Evolutionary conservation across 345 rosid species (phyloP).

Genomic region (Salix purpurea): DNA sequence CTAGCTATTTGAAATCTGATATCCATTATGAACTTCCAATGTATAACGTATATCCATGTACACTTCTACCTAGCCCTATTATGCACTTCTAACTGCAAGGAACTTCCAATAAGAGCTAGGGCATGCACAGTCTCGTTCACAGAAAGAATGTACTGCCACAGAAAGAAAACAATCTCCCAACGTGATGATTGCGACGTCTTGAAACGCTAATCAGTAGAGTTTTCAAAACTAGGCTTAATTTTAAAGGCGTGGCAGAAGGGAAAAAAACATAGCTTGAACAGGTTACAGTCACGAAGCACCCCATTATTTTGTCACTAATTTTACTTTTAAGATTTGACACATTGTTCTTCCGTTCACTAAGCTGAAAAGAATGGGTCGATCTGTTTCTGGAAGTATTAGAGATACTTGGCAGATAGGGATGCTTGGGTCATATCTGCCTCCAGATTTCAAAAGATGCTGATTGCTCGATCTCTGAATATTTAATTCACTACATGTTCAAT

Average conservation of each 20-base stretch:
- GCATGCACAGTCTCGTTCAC: background rate
- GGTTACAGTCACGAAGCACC: background rate
- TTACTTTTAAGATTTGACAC: conserved; percentile 17
- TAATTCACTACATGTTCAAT: background rate
- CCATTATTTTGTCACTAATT: background rate
- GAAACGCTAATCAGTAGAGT: background rate
- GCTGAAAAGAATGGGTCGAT: background rate
- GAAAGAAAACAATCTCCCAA: background rate
- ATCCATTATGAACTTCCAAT: background rate
- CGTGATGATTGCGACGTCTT: background rate
- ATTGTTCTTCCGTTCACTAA: conserved; percentile 11
- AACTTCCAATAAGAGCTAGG: too few species aligned
- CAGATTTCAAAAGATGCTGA: background rate
- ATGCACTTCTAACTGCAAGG: too few species aligned
- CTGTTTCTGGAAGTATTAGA: conserved; percentile 8
- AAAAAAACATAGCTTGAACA: background rate
- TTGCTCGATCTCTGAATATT: conserved; percentile 2
- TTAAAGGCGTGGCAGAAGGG: background rate
- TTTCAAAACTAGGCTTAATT: background rate
- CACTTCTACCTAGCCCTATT: background rate
- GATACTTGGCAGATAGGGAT: conserved; percentile 18
- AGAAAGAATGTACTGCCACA: background rate
- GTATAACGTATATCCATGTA: background rate
- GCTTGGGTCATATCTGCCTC: conserved; percentile 15
- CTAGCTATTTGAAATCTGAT: background rate